Percentiles rank a stretch among this genome's conserved stretches.
phyloP scores from a whole-genome alignment of 1,284 basidiomycete genomes.

The Microbotryum lychnidis-dioicae region DNA sequence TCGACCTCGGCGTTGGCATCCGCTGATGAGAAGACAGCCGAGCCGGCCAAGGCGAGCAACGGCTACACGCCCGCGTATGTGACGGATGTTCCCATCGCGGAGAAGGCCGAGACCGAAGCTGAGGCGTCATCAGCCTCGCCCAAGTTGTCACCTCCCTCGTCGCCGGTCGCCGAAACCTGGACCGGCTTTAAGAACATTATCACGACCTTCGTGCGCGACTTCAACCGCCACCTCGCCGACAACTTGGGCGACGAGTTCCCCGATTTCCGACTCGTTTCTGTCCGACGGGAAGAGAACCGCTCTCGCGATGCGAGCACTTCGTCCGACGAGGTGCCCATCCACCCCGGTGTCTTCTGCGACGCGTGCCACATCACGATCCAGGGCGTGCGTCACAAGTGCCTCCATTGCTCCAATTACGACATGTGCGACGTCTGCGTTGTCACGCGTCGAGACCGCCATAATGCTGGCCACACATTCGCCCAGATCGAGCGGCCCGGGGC shows the following conservation, averaged over 20 bases:
- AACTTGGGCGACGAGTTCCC: conserved; percentile 44
- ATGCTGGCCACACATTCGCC: conserved; percentile 12
- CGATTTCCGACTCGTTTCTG: no score
- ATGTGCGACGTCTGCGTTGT: conserved; percentile 47
- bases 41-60: not conserved
- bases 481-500: conserved; percentile 16
- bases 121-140: conserved; percentile 9
- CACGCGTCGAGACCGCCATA: not conserved
- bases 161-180: conserved; percentile 17
- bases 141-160: conserved; percentile 6
- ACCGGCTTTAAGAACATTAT: conserved; percentile 47
- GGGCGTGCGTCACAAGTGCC: conserved; percentile 35
- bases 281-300: no score
- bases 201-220: conserved; percentile 53
- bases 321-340: conserved; percentile 1
- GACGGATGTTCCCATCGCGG: not conserved
- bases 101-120: not conserved
- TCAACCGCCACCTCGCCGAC: conserved; percentile 48
- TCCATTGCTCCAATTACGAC: conserved; percentile 48
- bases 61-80: not conserved
- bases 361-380: conserved; percentile 35
- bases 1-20: not conserved
- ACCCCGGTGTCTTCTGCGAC: conserved; percentile 25
- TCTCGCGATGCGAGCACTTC: no score
- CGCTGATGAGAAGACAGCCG: not conserved